Evolutionary conservation across 2,329 filamentous ascomycete genomes (phyloP), one percentile per base, ranked within the genome.

Genomic region (Phaeosphaeriaceae sp.): DNA sequence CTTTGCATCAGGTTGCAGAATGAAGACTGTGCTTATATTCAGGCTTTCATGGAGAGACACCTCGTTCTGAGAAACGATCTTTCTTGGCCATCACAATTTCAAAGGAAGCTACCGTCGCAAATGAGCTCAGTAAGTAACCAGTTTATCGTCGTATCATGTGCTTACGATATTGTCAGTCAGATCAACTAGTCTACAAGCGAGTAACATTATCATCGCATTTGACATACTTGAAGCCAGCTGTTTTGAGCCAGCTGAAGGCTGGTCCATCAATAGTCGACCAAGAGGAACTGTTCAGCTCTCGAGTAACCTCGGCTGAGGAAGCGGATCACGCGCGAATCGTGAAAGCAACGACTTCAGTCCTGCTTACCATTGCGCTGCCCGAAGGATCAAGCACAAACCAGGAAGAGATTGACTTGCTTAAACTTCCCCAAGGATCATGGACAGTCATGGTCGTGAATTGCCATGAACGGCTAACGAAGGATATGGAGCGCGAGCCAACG

Each of bases 151-250:
- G 25, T 9, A 27, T 5, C 25, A 27, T 27, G 25, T 9, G 25
- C 25, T 27, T 27, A 27, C 9, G 9, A 9, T 5, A 9, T 4
- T 4, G 25, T 27, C 25, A 27, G 25, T 5, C 25, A 27, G 25
- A 27, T 27, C 25, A 27, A 9, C 25, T 27, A 27, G 25, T 45
- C n/a, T 45, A 45, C 42, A 45, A 45, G 20, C 42, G 42, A 10
- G 42, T 45, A 21, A 45, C 42, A 45, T 45, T 45, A 45, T 45
- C 42, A n/a, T 45, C n/a, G 9, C 42, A 45, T 45, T 21, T 45
- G 21, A 21, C 21, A 19, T 45, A 45, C 42, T 21, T 45, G 21
- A 45, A 45, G n/a, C 19, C 42, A n/a, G n/a, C 42, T 20, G 21
- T 45, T 20, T 19, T 20, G n/a, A 45, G 20, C 11, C n/a, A 10